Conservation (phyloP, 1,284 basidiomycete genomes). For the Boletus calvinii region DNA sequence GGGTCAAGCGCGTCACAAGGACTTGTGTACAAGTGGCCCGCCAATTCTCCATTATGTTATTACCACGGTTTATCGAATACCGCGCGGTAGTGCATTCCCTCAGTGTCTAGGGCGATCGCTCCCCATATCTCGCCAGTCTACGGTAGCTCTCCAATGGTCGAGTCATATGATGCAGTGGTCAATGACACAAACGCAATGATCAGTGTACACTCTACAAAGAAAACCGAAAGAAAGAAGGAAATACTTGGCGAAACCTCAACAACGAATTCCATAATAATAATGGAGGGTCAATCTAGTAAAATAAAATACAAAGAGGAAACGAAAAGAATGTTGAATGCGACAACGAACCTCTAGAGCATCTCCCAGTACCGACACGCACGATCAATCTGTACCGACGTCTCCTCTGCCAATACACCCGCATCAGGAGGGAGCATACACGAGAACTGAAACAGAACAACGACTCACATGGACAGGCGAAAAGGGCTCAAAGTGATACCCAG, state of each 20-base stretch:
- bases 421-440: neutral
- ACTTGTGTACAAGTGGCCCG: no score
- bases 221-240: neutral
- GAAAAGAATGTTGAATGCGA: neutral
- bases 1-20: no score
- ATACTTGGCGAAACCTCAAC: neutral
- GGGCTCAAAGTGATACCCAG: slow-evolving; percentile 64
- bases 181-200: neutral
- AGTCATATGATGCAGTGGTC: neutral
- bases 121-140: neutral
- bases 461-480: slow-evolving; percentile 56
- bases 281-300: neutral
- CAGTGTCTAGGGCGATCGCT: neutral
- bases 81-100: neutral
- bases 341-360: neutral
- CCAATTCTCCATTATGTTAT: no score
- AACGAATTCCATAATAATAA: neutral
- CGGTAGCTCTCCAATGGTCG: neutral
- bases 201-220: neutral
- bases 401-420: slow-evolving; percentile 13
- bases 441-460: slow-evolving; percentile 10
- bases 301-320: neutral
- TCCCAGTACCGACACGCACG: slow-evolving; percentile 24
- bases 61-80: no score
- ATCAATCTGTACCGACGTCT: slow-evolving; percentile 28